Conservation (phyloP, 192 early-diverging fungal genomes). For the Rhizophagus sp. region DNA sequence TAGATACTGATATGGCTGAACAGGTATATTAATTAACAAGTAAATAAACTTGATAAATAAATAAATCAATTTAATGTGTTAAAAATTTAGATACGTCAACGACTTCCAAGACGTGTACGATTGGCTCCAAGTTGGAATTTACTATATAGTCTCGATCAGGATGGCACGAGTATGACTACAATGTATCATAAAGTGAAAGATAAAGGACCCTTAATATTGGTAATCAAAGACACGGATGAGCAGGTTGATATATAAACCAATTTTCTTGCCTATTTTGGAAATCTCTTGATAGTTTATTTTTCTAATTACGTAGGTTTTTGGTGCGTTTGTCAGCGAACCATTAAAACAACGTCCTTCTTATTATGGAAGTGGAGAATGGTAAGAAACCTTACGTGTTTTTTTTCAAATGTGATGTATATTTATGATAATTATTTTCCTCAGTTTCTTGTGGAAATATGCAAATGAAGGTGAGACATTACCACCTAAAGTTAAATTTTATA, state of each 20-base stretch:
- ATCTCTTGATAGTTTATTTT: neutral
- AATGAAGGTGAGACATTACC: slow-evolving; percentile 35
- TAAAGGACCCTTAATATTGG: slow-evolving; percentile 70
- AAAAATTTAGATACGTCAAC: slow-evolving; percentile 63
- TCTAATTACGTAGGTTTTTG: slow-evolving; percentile 65
- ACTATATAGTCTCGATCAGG: slow-evolving; percentile 90
- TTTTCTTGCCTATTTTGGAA: neutral
- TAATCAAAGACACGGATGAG: slow-evolving; percentile 64
- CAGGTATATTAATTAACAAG: slow-evolving; percentile 38
- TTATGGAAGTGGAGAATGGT: slow-evolving; percentile 87
- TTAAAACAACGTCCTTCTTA: slow-evolving; percentile 63
- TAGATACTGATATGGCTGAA: slow-evolving; percentile 46
- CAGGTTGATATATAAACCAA: slow-evolving; percentile 38
- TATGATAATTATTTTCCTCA: slow-evolving; percentile 32
- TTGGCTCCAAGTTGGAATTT: slow-evolving; percentile 78
- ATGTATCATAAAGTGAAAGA: slow-evolving; percentile 65
- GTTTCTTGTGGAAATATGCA: slow-evolving; percentile 69
- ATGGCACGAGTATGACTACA: slow-evolving; percentile 88
- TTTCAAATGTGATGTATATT: slow-evolving; percentile 1
- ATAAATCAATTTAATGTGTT: neutral
- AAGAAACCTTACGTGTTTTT: slow-evolving; percentile 16
- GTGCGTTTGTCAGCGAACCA: slow-evolving; percentile 72
- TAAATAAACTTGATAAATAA: neutral
- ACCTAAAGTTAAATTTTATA: slow-evolving; percentile 49
- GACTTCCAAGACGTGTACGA: slow-evolving; percentile 76